Conservation (phyloP, 2,329 filamentous ascomycete genomes). For the Xylariaceae sp. region DNA sequence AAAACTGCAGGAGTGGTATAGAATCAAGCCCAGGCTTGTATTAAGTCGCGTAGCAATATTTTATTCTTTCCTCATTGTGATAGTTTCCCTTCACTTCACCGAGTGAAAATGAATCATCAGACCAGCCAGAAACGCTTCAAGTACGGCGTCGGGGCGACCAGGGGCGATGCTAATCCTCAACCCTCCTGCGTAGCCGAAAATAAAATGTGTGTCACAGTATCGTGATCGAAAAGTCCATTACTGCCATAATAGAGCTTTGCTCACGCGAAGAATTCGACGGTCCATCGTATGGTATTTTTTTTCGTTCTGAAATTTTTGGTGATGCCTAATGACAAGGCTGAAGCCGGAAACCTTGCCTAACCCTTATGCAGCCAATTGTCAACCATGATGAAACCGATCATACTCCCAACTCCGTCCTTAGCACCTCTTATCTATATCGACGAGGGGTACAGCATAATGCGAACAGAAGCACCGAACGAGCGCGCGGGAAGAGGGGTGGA, state of each 20-base stretch:
- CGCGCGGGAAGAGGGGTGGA: constrained; percentile 90
- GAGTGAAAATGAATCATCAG: not conserved
- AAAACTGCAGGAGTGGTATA: too few species aligned
- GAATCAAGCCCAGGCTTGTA: not conserved
- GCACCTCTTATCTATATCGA: constrained; percentile 73
- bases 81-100: not conserved
- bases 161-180: not conserved
- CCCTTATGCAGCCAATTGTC: constrained; percentile 36
- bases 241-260: constrained; percentile 14
- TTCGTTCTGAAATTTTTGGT: constrained; percentile 32
- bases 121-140: not conserved
- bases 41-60: not conserved
- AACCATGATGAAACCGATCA: constrained; percentile 53
- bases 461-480: constrained; percentile 92
- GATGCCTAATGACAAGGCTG: constrained; percentile 34
- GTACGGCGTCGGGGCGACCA: not conserved
- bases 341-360: constrained; percentile 49
- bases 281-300: constrained; percentile 29
- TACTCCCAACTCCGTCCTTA: constrained; percentile 57
- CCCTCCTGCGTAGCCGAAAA: constrained; percentile 12
- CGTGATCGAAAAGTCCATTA: constrained; percentile 15
- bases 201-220: constrained; percentile 15
- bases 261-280: constrained; percentile 23
- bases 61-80: not conserved
- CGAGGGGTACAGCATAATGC: constrained; percentile 97